Base-by-base conservation (phyloP, 2,329 filamentous ascomycete species). In the Calonectria pteridis region DNA sequence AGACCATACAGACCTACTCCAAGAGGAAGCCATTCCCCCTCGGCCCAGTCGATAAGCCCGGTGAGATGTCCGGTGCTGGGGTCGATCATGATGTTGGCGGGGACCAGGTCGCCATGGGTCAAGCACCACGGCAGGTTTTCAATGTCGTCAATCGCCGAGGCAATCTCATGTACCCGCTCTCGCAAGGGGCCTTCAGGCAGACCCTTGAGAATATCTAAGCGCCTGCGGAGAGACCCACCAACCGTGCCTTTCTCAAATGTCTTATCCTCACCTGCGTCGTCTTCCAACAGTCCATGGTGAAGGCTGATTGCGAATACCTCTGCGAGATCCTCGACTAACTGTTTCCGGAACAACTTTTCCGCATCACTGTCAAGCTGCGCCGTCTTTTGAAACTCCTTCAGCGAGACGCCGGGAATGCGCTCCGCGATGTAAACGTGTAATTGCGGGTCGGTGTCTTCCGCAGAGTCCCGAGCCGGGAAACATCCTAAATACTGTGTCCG, bases 31-130 rank as follows among this genome's bases (percentile, higher is more conserved):
- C 84, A 87, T 78, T 93, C 91, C 0, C 88, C 90, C 78, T 93
- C 92, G 0, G 90, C 90, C 92, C 91, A 93, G 78, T 93, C 92
- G 0, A 93, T 85, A 1, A 93, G 72, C 1, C 91, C 92, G 0
- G 79, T 84, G 10, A 93, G 78, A 3, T 77, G 69, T 67, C 88
- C 89, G 0, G 85, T 85, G 1, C 81, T 69, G 0, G 83, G 77
- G 67, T 87, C 83, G 0, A 92, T 84, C 78, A 93, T 86, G 53
- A 93, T 86, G 73, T 93, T 93, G 2, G 85, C 85, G 0, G 90
- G 85, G 0, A 91, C 83, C 6, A 93, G 82, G 77, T 93, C 92
- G 0, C 91, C 91, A 68, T 93, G 91, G 7, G 87, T 92, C 14
- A 93, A 80, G 5, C 88, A 87, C 83, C 91, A 89, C 0, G 90